These are phyloP conservation scores for Pyrus hybrid DNA, from an alignment of 331 rosid genomes.

Conservation along the genomic window DNA sequence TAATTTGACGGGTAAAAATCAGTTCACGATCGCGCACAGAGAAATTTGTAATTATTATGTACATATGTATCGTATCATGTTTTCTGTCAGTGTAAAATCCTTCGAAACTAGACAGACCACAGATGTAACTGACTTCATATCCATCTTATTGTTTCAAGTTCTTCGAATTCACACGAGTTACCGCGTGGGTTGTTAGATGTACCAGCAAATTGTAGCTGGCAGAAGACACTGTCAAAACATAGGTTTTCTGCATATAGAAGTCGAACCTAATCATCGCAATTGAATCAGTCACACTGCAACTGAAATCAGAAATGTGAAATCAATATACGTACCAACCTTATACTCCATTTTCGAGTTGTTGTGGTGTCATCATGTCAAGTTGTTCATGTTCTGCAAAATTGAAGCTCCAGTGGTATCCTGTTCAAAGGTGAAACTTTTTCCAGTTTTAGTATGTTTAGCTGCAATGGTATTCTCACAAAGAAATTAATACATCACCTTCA, in stretches of 20 bases:
- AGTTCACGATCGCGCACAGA: background rate
- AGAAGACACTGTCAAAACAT: background rate
- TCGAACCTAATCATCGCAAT: background rate
- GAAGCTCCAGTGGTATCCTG: background rate
- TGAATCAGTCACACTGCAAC: background rate
- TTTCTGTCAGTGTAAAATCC: background rate
- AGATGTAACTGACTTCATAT: background rate
- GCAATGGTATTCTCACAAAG: background rate
- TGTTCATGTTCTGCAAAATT: background rate
- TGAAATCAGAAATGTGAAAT: background rate
- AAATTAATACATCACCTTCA: too few species aligned
- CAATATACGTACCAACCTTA: background rate
- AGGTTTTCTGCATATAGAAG: background rate
- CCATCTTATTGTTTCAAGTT: background rate
- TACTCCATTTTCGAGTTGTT: background rate
- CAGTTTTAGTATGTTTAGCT: background rate
- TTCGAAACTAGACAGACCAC: background rate
- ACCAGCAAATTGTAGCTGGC: background rate
- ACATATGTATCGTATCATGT: conserved; percentile 1
- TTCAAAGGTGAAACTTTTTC: background rate
- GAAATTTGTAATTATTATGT: background rate
- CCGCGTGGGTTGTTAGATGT: background rate
- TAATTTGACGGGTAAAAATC: background rate
- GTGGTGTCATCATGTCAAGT: background rate
- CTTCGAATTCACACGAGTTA: background rate